These are phyloP conservation scores for Penicillium fuscoglaucum DNA, from an alignment of 2,329 filamentous ascomycete species.

Conservation along the genomic window DNA sequence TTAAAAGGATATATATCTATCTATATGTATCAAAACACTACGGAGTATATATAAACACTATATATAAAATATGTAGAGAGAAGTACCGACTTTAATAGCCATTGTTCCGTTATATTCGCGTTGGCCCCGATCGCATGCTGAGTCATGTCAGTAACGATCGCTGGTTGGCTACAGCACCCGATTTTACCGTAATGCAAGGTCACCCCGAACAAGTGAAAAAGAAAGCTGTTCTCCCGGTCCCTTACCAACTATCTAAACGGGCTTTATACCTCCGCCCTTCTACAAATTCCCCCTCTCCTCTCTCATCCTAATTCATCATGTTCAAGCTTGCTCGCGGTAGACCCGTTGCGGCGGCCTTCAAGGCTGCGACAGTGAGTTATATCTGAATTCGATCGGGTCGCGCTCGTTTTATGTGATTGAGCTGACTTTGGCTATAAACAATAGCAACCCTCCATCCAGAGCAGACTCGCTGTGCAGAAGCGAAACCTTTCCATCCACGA, in stretches of 20 bases:
- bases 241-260: conserved; percentile 13
- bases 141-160: conserved; percentile 29
- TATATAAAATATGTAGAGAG: background rate
- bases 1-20: too few species aligned
- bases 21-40: background rate
- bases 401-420: conserved; percentile 11
- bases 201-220: conserved; percentile 37
- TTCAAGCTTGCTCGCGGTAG: conserved; percentile 83
- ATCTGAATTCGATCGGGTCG: conserved; percentile 13
- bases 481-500: conserved; percentile 96
- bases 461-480: conserved; percentile 65
- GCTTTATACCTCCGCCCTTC: conserved; percentile 13
- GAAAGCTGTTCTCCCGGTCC: conserved; percentile 36
- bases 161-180: conserved; percentile 34
- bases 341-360: conserved; percentile 76
- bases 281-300: conserved; percentile 15
- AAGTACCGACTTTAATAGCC: conserved; percentile 4
- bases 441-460: conserved; percentile 59
- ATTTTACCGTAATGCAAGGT: conserved; percentile 28
- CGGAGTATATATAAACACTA: too few species aligned
- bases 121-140: conserved; percentile 24
- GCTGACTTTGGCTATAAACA: conserved; percentile 11
- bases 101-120: conserved; percentile 36
- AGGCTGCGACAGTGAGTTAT: conserved; percentile 70
- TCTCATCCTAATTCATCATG: conserved; percentile 58